phyloP scores from a whole-genome alignment of 2,329 filamentous ascomycete species.

The Teratosphaeriaceae sp. region DNA sequence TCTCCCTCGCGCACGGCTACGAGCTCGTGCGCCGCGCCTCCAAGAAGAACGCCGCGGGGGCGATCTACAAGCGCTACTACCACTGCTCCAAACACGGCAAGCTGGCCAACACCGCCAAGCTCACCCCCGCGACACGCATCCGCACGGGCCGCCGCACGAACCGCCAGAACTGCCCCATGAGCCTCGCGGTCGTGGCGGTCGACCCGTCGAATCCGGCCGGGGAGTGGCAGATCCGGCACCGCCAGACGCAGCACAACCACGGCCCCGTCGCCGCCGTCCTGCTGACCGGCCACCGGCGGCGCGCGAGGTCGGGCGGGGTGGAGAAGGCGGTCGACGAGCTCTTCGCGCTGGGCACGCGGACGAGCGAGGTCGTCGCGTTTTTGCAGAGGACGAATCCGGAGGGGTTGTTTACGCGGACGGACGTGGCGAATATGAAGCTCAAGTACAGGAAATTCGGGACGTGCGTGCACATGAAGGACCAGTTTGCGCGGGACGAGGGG shows the following conservation, averaged over 20 bases:
- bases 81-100: conserved; percentile 29
- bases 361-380: conserved; percentile 26
- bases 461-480: conserved; percentile 12
- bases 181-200: conserved; percentile 24
- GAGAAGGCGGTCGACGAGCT: conserved; percentile 28
- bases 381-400: conserved; percentile 26
- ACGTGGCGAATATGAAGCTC: conserved; percentile 31
- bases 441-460: conserved; percentile 29
- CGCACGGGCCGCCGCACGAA: conserved; percentile 24
- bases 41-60: conserved; percentile 27
- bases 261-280: conserved; percentile 23
- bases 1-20: conserved; percentile 28
- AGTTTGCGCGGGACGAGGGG: conserved; percentile 5
- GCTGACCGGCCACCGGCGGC: conserved; percentile 25
- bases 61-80: conserved; percentile 30
- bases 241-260: conserved; percentile 29
- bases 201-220: conserved; percentile 24
- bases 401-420: conserved; percentile 28
- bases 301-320: conserved; percentile 24
- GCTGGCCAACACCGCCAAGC: conserved; percentile 18
- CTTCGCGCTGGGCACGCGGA: conserved; percentile 26
- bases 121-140: conserved; percentile 18
- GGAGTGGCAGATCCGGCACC: conserved; percentile 27
- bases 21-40: conserved; percentile 27
- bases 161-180: conserved; percentile 28